Conservation (phyloP, 1,284 basidiomycete species). For the Rhodotorula sp. region DNA sequence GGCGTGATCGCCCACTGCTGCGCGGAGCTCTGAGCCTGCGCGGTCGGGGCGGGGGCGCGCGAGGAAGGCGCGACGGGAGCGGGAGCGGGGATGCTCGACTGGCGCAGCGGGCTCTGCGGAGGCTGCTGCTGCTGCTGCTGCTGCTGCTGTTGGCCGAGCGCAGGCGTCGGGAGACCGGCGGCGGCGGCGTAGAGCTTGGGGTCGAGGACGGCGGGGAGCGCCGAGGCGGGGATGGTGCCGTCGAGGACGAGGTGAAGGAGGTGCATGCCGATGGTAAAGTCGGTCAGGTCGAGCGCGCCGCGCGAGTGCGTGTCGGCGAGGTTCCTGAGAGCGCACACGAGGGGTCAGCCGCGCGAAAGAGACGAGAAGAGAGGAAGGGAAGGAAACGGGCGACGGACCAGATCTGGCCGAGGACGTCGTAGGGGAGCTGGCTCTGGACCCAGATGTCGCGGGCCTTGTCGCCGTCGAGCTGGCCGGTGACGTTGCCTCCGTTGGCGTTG, state of each 20-base stretch:
- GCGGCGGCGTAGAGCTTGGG: conserved; percentile 88
- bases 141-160: background rate
- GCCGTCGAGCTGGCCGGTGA: conserved; percentile 73
- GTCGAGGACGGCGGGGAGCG: conserved; percentile 78
- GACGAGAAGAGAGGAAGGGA: background rate
- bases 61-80: background rate
- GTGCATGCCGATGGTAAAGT: conserved; percentile 93
- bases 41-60: conserved; percentile 24
- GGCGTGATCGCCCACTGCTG: conserved; percentile 78
- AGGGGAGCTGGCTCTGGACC: conserved; percentile 84
- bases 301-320: conserved; percentile 92
- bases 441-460: conserved; percentile 92
- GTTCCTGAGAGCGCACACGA: conserved; percentile 60
- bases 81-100: background rate
- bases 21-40: background rate
- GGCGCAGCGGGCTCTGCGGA: background rate
- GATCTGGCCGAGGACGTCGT: conserved; percentile 88
- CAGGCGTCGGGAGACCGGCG: conserved; percentile 48
- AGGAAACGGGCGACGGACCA: conserved; percentile 63
- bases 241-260: conserved; percentile 77
- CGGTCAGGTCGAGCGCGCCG: conserved; percentile 82
- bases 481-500: conserved; percentile 59
- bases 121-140: background rate
- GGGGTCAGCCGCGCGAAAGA: conserved; percentile 2
- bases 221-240: conserved; percentile 61